phyloP scores from a whole-genome alignment of 805 yeast genomes.

The Saccharomycopsis babjevae region DNA sequence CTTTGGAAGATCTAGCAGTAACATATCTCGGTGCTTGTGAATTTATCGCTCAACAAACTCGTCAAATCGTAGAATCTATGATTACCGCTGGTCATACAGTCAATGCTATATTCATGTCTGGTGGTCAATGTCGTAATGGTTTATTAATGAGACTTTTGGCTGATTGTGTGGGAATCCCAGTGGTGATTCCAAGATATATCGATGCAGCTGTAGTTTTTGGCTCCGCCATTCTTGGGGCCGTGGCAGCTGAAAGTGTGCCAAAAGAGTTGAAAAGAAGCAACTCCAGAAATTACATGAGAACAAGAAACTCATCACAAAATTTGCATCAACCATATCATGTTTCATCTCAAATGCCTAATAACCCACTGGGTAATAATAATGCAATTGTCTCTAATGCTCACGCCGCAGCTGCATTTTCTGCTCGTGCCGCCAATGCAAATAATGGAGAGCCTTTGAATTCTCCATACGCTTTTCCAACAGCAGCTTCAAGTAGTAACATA shows the following conservation, averaged over 20 bases:
- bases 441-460: constrained; percentile 33
- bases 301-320: constrained; percentile 5
- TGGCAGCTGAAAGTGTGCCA: constrained; percentile 65
- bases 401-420: constrained; percentile 21
- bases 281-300: constrained; percentile 12
- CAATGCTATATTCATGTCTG: constrained; percentile 75
- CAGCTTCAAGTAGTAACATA: constrained; percentile 48
- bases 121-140: constrained; percentile 94
- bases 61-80: constrained; percentile 88
- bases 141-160: constrained; percentile 83
- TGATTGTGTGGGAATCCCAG: constrained; percentile 85
- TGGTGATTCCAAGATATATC: constrained; percentile 86
- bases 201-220: constrained; percentile 98
- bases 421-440: constrained; percentile 16
- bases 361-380: constrained; percentile 19
- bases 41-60: constrained; percentile 93
- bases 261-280: constrained; percentile 25
- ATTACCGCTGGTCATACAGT: constrained; percentile 69
- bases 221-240: constrained; percentile 89
- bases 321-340: neutral
- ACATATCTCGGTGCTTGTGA: constrained; percentile 91
- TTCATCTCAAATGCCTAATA: constrained; percentile 1
- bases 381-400: constrained; percentile 20
- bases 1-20: constrained; percentile 75
- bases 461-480: constrained; percentile 74